Evolutionary conservation across 768 basidiomycete genomes (phyloP).

Genomic region (Boletus fagicola): DNA sequence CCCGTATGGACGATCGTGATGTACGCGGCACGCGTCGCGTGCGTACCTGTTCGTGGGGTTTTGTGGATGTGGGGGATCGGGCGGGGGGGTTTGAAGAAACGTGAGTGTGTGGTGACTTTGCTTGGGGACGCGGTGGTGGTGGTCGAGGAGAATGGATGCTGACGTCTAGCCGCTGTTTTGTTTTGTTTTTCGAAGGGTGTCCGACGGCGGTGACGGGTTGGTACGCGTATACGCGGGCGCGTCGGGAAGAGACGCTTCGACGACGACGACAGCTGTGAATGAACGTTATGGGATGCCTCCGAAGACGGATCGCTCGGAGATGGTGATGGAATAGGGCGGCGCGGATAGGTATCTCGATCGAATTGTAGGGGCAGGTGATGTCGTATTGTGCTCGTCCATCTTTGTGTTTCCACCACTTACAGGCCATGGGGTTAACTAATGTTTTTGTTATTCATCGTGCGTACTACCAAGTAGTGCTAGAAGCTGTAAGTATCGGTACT

Average conservation of each 20-base stretch:
- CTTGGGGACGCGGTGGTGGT: no score
- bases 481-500: slow-evolving; percentile 3
- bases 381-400: neutral
- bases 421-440: neutral
- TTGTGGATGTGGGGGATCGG: slow-evolving; percentile 21
- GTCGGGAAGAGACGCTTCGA: neutral
- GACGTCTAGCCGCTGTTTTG: neutral
- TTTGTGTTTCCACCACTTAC: neutral
- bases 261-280: neutral
- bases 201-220: neutral
- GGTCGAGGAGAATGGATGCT: no score
- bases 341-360: neutral
- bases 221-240: neutral
- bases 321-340: neutral
- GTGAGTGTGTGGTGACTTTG: neutral
- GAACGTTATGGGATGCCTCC: neutral
- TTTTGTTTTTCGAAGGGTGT: neutral
- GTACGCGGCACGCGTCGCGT: neutral
- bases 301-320: neutral
- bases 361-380: neutral
- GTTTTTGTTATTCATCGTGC: neutral
- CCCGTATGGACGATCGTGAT: neutral
- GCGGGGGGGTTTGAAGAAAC: neutral
- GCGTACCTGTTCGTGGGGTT: neutral
- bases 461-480: slow-evolving; percentile 4